Base-by-base conservation (phyloP, 2,329 filamentous ascomycete genomes). In the Macrophomina phaseolina region DNA sequence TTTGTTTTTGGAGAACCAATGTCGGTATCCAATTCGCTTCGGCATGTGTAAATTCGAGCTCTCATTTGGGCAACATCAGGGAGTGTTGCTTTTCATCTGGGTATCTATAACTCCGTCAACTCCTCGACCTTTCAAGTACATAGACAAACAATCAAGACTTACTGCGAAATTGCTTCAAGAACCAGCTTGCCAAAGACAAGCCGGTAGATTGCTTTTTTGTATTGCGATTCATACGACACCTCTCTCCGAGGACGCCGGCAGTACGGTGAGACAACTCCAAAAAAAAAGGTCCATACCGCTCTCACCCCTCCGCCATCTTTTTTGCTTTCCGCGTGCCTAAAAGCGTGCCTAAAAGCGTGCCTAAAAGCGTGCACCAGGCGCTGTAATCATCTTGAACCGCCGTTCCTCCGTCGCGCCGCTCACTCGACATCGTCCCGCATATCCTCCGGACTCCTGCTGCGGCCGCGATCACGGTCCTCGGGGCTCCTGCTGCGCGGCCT, bases 401-500 rank as follows among this genome's bases (percentile, higher is more conserved):
- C 48, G 36, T 28, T 5, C 52, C 45, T 12, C 28, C 8, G 18
- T 45, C 32, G 6, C 9, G 28, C 42, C 18, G 28, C 16, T 64
- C 45, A 67, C n/a, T 61, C 58, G 23, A 46, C 66, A 32, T 67
- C 66, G 23, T 56, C 61, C 18, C 48, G 49, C 65, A 45, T 56
- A n/a, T 45, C 65, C 46, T 67, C 65, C 8, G 65, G 65, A 32
- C 65, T 67, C 48, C 65, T 53, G 49, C 65, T 67, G 28, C 65
- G 48, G 23, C 75, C 77, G 46, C 73, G 74, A 14, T 76, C 77
- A 2, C 58, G 58, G 52, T 75, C 76, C 9, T 77, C 80, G 8
- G 81, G 81, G 69, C 81, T 83, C 65, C 80, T 75, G 71, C 81
- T 83, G 64, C 81, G 75, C 30, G 76, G 75, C 67, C 79, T 76